A percentile compares a stretch with the other conserved stretches of the same genome.
phyloP scores from a whole-genome alignment of 2,329 filamentous ascomycete genomes.

The Venturia carpophila region DNA sequence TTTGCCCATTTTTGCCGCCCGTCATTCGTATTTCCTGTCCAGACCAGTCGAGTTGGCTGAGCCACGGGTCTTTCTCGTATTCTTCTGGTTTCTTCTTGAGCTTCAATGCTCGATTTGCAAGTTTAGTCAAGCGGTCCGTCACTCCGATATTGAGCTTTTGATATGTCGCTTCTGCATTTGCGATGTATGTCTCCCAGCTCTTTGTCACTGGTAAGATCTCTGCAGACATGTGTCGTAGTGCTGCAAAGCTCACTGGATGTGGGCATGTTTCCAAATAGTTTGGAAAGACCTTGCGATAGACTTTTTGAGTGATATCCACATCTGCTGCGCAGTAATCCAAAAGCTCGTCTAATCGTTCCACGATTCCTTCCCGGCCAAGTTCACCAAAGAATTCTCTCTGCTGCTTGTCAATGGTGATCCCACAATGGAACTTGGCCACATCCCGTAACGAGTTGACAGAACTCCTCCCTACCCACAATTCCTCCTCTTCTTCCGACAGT shows the following conservation, averaged over 20 bases:
- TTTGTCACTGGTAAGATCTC: conserved; percentile 87
- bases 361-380: conserved; percentile 62
- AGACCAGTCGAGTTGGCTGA: conserved; percentile 90
- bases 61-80: conserved; percentile 78
- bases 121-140: conserved; percentile 60
- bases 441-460: conserved; percentile 92
- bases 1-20: conserved; percentile 88
- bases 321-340: conserved; percentile 93
- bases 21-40: conserved; percentile 86
- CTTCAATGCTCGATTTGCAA: conserved; percentile 70
- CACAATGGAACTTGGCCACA: conserved; percentile 92
- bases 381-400: conserved; percentile 80
- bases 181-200: conserved; percentile 78
- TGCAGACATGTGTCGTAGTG: conserved; percentile 82
- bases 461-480: conserved; percentile 90
- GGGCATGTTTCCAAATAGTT: conserved; percentile 85
- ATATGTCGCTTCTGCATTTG: conserved; percentile 79
- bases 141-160: conserved; percentile 69
- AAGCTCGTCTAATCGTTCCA: conserved; percentile 67
- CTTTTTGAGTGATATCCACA: conserved; percentile 82
- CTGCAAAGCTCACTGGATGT: conserved; percentile 94
- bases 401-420: conserved; percentile 84
- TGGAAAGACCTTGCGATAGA: conserved; percentile 91
- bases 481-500: conserved; percentile 76
- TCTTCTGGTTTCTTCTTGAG: conserved; percentile 60